Percentiles rank a stretch among this genome's conserved stretches.
Conservation (phyloP, 805 yeast species). For the Monosporozyma aerobia region DNA sequence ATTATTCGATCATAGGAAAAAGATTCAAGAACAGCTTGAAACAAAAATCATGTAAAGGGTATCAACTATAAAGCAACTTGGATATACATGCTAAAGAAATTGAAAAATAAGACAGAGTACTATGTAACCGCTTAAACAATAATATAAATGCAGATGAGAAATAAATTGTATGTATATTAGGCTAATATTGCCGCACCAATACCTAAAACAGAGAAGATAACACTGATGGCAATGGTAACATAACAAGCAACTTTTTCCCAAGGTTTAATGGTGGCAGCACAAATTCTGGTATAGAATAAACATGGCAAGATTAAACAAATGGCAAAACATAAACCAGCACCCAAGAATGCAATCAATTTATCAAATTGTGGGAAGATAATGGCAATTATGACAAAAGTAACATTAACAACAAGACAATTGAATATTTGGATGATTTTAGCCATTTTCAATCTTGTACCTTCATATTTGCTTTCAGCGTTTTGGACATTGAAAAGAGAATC, state of each 20-base stretch:
- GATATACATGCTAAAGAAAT: neutral
- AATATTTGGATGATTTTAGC: slow-evolving; percentile 14
- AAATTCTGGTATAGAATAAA: slow-evolving; percentile 55
- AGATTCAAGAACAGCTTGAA: neutral
- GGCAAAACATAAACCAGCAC: slow-evolving; percentile 70
- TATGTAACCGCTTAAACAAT: neutral
- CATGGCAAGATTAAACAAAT: slow-evolving; percentile 76
- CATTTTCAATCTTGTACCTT: slow-evolving; percentile 11
- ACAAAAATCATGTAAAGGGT: neutral
- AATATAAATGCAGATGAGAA: neutral
- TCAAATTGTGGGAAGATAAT: slow-evolving; percentile 71
- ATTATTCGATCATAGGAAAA: neutral
- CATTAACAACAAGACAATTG: slow-evolving; percentile 42
- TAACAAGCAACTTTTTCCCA: slow-evolving; percentile 35
- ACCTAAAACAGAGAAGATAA: slow-evolving; percentile 46
- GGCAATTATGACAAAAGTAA: slow-evolving; percentile 48
- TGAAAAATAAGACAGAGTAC: neutral
- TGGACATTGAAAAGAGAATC: slow-evolving; percentile 41
- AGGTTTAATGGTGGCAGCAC: slow-evolving; percentile 34
- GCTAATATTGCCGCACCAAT: slow-evolving; percentile 43
- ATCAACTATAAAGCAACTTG: neutral
- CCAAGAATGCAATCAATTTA: slow-evolving; percentile 69
- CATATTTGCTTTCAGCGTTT: slow-evolving; percentile 14
- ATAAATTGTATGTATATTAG: slow-evolving; percentile 1
- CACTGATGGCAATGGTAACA: slow-evolving; percentile 37